Percentiles rank a stretch among this genome's conserved stretches.
Conservation (phyloP, 2,329 filamentous ascomycete species). For the Rutstroemia sp. region DNA sequence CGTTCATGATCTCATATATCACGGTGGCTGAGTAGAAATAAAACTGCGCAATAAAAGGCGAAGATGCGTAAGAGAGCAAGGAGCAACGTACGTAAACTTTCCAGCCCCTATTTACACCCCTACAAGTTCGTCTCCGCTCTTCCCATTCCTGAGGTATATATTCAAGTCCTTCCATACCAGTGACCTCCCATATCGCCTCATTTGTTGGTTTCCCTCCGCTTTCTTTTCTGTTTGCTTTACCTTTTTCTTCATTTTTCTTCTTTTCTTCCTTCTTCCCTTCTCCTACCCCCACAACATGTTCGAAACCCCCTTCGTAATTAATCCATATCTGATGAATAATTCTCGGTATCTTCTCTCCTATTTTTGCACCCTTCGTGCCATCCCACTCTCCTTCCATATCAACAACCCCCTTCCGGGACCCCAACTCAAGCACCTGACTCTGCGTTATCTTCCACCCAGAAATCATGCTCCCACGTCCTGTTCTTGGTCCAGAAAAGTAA, state of each 20-base stretch:
- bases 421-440: no score
- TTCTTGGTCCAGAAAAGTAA: no score
- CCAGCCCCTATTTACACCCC: not conserved
- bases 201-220: not conserved
- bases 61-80: not conserved
- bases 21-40: not conserved
- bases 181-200: not conserved
- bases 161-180: not conserved
- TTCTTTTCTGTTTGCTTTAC: not conserved
- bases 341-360: not conserved
- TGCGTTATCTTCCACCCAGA: no score
- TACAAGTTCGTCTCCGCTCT: not conserved
- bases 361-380: no score
- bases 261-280: no score
- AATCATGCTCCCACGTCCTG: no score
- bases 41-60: not conserved
- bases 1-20: not conserved
- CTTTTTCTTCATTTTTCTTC: not conserved
- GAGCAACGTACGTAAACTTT: not conserved
- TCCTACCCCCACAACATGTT: not conserved
- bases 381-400: no score
- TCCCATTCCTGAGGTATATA: not conserved
- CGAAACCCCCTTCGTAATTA: not conserved
- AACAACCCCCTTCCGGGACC: no score
- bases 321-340: constrained; percentile 2